These are phyloP conservation scores for Fusarium gaditjirri DNA, from an alignment of 2,329 filamentous ascomycete species.

Conservation along the genomic window DNA sequence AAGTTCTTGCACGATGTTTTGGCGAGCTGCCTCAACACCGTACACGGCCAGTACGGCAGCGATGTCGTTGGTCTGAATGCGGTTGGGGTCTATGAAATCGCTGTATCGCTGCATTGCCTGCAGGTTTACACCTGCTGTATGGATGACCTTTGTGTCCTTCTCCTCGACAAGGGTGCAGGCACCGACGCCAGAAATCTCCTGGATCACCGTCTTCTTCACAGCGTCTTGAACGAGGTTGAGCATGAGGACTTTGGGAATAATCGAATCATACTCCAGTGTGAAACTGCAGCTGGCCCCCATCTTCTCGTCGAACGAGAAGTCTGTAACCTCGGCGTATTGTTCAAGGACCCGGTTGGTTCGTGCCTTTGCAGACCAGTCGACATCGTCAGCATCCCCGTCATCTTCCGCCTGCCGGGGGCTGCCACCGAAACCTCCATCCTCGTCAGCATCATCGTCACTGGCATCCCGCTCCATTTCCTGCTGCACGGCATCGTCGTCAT, in stretches of 20 bases:
- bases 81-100: slow-evolving; percentile 86
- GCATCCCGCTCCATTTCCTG: slow-evolving; percentile 69
- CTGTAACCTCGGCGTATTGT: slow-evolving; percentile 72
- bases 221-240: slow-evolving; percentile 88
- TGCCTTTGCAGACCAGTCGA: slow-evolving; percentile 54
- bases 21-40: slow-evolving; percentile 92
- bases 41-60: slow-evolving; percentile 85
- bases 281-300: slow-evolving; percentile 81
- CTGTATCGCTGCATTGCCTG: slow-evolving; percentile 89
- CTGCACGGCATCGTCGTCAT: slow-evolving; percentile 84
- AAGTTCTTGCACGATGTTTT: slow-evolving; percentile 87
- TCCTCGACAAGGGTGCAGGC: slow-evolving; percentile 73
- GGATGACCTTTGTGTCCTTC: slow-evolving; percentile 68
- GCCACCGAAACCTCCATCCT: slow-evolving; percentile 65
- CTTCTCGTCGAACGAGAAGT: slow-evolving; percentile 82
- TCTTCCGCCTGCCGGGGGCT: slow-evolving; percentile 57
- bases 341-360: slow-evolving; percentile 74
- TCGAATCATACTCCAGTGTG: slow-evolving; percentile 82
- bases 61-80: slow-evolving; percentile 92
- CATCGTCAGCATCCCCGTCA: slow-evolving; percentile 53
- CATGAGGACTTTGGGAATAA: slow-evolving; percentile 91
- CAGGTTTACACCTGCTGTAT: slow-evolving; percentile 88
- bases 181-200: slow-evolving; percentile 82
- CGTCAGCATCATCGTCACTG: slow-evolving; percentile 67
- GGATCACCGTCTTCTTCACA: slow-evolving; percentile 81